Conservation (phyloP, 2,329 filamentous ascomycete species). For the Pseudocercospora fuligena region DNA sequence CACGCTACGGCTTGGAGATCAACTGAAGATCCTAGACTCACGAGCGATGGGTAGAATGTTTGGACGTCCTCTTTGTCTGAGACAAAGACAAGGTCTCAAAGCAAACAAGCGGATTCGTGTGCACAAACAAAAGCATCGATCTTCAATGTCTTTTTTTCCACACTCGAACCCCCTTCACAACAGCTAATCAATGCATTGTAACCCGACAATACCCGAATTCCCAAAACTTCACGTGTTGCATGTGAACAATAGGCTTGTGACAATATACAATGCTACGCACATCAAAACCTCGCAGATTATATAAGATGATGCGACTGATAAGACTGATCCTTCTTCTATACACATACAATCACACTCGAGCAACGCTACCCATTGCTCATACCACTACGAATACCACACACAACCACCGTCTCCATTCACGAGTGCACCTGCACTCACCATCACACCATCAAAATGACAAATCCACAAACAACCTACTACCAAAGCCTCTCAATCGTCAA, state of each 20-base stretch:
- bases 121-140: not conserved
- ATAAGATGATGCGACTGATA: not conserved
- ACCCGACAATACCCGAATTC: not conserved
- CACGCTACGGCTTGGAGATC: too few relatives aligned
- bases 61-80: not conserved
- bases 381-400: not conserved
- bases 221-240: not conserved
- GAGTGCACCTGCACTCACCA: too few relatives aligned
- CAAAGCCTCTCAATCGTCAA: not conserved
- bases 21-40: too few relatives aligned
- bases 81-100: not conserved
- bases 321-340: not conserved
- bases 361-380: not conserved
- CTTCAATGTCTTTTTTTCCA: not conserved
- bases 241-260: not conserved
- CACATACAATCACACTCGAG: not conserved
- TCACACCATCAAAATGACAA: not conserved
- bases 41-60: too few relatives aligned
- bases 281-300: not conserved
- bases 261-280: not conserved
- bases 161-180: not conserved
- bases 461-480: not conserved
- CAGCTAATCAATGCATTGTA: not conserved
- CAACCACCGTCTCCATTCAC: not conserved
- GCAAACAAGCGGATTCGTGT: not conserved